Conservation (phyloP, 1,284 basidiomycete genomes). For the Agroathelia rolfsii region DNA sequence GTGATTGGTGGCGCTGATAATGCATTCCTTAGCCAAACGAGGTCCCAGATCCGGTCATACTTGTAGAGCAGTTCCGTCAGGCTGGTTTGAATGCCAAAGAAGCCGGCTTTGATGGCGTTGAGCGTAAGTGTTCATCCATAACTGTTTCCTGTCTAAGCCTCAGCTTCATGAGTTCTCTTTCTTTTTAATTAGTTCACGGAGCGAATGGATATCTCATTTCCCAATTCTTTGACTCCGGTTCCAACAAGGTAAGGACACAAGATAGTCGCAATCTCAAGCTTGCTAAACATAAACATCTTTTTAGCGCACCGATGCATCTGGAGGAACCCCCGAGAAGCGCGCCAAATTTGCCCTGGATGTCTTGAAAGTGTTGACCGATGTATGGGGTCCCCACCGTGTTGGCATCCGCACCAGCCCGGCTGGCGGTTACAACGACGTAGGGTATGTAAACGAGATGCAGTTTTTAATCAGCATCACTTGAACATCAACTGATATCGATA, state of each 20-base stretch:
- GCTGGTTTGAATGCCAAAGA: conserved; percentile 32
- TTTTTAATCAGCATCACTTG: conserved; percentile 17
- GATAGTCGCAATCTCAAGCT: too few relatives aligned
- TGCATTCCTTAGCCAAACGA: conserved; percentile 12
- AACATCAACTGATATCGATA: neutral
- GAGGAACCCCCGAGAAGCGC: conserved; percentile 34
- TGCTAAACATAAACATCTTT: too few relatives aligned
- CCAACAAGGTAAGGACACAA: too few relatives aligned
- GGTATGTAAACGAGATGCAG: conserved; percentile 10
- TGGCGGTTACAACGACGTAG: conserved; percentile 21
- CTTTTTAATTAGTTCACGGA: conserved; percentile 10
- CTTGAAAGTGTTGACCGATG: conserved; percentile 25
- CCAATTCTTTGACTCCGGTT: conserved; percentile 32
- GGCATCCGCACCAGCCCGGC: conserved; percentile 31
- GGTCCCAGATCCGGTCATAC: conserved; percentile 16
- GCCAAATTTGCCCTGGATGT: conserved; percentile 30
- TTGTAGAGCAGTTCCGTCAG: conserved; percentile 25
- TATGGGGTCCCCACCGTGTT: conserved; percentile 28
- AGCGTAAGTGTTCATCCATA: conserved; percentile 16
- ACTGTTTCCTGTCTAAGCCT: neutral
- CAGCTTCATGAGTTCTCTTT: neutral
- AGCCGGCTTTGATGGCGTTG: conserved; percentile 42
- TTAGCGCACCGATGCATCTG: conserved; percentile 36
- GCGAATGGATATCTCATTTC: conserved; percentile 30
- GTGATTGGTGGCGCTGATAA: neutral